These are phyloP conservation scores for Musa beccarii DNA, from an alignment of 176 grass and related monocot genomes.

Conservation along the genomic window DNA sequence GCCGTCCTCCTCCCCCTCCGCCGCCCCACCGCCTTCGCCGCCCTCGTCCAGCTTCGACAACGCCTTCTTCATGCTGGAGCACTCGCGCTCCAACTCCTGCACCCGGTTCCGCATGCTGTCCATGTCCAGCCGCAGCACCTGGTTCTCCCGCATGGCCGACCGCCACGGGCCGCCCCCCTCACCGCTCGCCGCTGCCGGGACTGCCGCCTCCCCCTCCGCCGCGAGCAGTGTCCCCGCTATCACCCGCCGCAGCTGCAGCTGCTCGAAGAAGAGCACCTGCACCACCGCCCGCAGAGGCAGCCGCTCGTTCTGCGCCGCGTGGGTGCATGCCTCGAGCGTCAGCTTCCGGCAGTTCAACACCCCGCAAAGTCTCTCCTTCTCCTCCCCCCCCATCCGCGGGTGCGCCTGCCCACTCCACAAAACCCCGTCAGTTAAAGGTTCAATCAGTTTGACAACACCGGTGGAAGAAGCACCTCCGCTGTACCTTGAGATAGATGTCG, in stretches of 20 bases:
- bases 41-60: constrained; percentile 53
- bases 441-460: neutral
- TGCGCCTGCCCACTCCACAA: constrained; percentile 33
- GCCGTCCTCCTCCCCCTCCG: constrained; percentile 3
- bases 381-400: constrained; percentile 50
- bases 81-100: constrained; percentile 65
- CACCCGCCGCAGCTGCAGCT: constrained; percentile 77
- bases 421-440: neutral
- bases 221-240: constrained; percentile 49
- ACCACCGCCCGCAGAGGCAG: constrained; percentile 89
- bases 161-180: constrained; percentile 8
- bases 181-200: neutral
- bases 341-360: constrained; percentile 83
- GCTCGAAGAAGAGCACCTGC: constrained; percentile 99
- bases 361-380: constrained; percentile 61
- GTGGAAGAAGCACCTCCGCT: neutral
- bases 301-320: constrained; percentile 90
- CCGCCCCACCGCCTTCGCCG: constrained; percentile 4
- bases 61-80: constrained; percentile 70
- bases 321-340: constrained; percentile 91
- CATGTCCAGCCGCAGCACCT: constrained; percentile 71
- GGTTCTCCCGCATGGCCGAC: constrained; percentile 44
- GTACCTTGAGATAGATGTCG: constrained; percentile 85
- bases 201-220: constrained; percentile 13
- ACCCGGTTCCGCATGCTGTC: constrained; percentile 69